Evolutionary conservation across 768 basidiomycete species (phyloP).

Genomic region (Pleurotus cornucopiae): DNA sequence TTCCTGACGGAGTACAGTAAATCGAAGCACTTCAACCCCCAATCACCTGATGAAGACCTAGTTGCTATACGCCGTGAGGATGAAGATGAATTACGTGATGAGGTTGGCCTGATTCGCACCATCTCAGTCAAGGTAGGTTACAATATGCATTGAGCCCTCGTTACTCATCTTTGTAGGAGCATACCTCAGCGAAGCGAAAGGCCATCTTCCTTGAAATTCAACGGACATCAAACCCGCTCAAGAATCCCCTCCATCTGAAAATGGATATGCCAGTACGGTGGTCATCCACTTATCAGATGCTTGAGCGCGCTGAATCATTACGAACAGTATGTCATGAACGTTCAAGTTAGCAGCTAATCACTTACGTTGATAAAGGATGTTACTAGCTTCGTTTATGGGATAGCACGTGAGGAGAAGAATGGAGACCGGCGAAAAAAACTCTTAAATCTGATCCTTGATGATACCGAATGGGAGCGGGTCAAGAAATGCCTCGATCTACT

Average conservation of each 20-base stretch:
- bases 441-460: constrained; percentile 12
- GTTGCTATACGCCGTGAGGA: background rate
- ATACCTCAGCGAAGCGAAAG: constrained; percentile 20
- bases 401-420: constrained; percentile 18
- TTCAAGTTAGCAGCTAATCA: too few relatives aligned
- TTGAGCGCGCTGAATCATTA: constrained; percentile 13
- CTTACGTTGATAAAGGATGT: constrained; percentile 13
- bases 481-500: constrained; percentile 12
- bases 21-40: constrained; percentile 18
- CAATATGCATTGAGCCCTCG: background rate
- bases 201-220: constrained; percentile 18
- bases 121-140: constrained; percentile 12
- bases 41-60: constrained; percentile 14
- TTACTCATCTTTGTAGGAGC: constrained; percentile 14
- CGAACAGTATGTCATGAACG: constrained; percentile 2
- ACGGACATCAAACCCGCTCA: background rate
- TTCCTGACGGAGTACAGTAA: constrained; percentile 22
- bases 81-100: constrained; percentile 14
- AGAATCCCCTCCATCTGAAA: constrained; percentile 15
- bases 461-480: constrained; percentile 20
- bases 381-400: constrained; percentile 18
- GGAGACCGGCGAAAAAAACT: constrained; percentile 17
- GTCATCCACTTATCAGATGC: constrained; percentile 28
- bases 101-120: constrained; percentile 12
- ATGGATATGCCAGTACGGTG: constrained; percentile 27